Percentiles rank a stretch among this genome's conserved stretches.
Evolutionary conservation across 2,329 filamentous ascomycete species (phyloP).

Genomic region (Aspergillus costaricaensis): DNA sequence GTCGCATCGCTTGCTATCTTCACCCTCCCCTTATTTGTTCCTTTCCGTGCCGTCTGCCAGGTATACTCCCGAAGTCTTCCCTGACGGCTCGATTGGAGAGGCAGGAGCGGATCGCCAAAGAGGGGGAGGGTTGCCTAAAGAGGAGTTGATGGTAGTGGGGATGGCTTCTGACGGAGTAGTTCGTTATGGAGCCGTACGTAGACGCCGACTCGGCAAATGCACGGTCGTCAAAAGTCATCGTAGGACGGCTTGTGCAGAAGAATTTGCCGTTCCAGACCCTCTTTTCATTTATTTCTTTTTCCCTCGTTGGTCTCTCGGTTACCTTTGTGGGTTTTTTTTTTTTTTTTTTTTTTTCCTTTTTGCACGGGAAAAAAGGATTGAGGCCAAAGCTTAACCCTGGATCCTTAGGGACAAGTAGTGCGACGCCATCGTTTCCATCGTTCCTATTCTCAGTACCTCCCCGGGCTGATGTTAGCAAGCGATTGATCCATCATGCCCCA

Average conservation of each 20-base stretch:
- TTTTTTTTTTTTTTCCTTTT: background rate
- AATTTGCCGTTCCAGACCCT: background rate
- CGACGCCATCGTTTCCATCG: background rate
- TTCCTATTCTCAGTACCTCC: background rate
- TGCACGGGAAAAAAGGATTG: background rate
- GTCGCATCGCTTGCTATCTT: background rate
- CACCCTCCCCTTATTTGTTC: background rate
- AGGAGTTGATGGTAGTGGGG: background rate
- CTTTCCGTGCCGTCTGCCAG: background rate
- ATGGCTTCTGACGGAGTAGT: background rate
- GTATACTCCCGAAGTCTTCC: background rate
- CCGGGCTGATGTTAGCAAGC: background rate
- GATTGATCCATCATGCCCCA: background rate
- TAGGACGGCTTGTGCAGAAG: background rate
- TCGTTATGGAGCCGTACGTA: background rate
- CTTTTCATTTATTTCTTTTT: conserved; percentile 7
- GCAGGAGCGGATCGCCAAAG: background rate
- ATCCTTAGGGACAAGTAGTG: background rate
- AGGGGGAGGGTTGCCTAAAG: background rate
- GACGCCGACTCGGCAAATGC: background rate
- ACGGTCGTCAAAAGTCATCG: background rate
- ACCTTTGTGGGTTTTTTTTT: background rate
- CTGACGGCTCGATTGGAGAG: background rate
- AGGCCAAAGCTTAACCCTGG: background rate
- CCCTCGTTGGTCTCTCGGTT: background rate